phyloP scores from a whole-genome alignment of 1,284 basidiomycete genomes.

The Rhizoctonia solani region DNA sequence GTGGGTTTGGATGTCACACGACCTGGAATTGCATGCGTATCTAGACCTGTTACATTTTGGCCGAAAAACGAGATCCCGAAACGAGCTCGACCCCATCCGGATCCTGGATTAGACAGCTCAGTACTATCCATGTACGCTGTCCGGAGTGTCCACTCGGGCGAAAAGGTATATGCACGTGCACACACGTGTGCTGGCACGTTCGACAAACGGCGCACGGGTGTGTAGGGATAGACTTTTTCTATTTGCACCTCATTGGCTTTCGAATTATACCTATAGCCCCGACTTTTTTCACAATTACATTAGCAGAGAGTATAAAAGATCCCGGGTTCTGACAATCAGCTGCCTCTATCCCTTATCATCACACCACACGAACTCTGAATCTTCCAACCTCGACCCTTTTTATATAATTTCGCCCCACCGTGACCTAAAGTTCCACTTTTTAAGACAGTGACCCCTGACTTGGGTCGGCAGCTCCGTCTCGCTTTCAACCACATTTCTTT shows the following conservation, averaged over 20 bases:
- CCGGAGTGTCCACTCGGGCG: neutral
- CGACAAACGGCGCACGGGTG: neutral
- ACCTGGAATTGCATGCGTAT: slow-evolving; percentile 26
- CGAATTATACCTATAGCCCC: no score
- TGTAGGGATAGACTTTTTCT: neutral
- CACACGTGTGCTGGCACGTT: slow-evolving; percentile 19
- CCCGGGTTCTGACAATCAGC: neutral
- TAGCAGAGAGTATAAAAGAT: neutral
- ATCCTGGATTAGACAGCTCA: neutral
- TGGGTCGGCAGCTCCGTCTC: neutral
- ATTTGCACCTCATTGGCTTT: neutral
- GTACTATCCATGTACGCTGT: neutral
- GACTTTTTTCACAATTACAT: no score
- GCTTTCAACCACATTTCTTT: neutral
- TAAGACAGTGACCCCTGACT: no score
- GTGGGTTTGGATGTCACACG: slow-evolving; percentile 28
- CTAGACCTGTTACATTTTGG: slow-evolving; percentile 4
- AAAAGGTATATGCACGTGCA: slow-evolving; percentile 1
- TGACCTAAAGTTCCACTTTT: no score
- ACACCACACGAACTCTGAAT: neutral
- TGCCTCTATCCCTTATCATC: neutral
- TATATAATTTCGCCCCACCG: slow-evolving; percentile 13
- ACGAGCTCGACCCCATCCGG: neutral
- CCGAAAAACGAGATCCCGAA: neutral
- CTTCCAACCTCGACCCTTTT: neutral